Evolutionary conservation across 2,329 filamentous ascomycete genomes (phyloP).

Genomic region (Phoma sp.): DNA sequence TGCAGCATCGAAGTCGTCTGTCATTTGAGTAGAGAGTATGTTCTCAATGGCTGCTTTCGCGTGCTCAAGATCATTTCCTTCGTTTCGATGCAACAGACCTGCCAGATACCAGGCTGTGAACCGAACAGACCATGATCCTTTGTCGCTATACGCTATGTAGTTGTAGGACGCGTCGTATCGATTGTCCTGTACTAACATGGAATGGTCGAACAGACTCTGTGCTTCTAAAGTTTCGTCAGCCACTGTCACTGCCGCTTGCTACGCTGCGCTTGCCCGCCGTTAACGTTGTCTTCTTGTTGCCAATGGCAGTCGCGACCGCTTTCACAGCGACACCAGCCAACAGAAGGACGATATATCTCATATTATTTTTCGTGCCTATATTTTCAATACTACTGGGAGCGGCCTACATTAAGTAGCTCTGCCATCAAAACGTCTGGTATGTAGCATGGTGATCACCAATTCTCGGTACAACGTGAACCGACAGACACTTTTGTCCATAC

Average conservation of each 20-base stretch:
- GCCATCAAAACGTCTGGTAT: constrained; percentile 3
- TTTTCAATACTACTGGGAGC: neutral
- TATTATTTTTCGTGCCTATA: neutral
- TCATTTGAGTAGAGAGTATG: constrained; percentile 48
- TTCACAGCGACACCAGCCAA: neutral
- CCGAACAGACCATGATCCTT: constrained; percentile 53
- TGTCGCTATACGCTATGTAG: constrained; percentile 53
- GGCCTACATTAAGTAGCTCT: neutral
- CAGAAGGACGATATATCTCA: neutral
- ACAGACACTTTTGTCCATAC: neutral
- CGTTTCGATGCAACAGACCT: constrained; percentile 48
- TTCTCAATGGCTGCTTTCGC: constrained; percentile 48
- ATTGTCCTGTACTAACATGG: constrained; percentile 37
- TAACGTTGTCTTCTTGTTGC: neutral
- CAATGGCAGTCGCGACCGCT: constrained; percentile 4
- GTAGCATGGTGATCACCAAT: neutral
- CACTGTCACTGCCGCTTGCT: neutral
- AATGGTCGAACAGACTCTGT: constrained; percentile 26
- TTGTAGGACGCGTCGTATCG: constrained; percentile 55
- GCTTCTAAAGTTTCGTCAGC: constrained; percentile 12
- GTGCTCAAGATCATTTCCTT: constrained; percentile 47
- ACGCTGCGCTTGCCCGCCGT: neutral
- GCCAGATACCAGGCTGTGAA: constrained; percentile 56
- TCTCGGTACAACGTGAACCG: constrained; percentile 6
- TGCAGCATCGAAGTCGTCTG: constrained; percentile 47